Conservation (phyloP, 1,284 basidiomycete species). For the Trichosporon coremiiforme region DNA sequence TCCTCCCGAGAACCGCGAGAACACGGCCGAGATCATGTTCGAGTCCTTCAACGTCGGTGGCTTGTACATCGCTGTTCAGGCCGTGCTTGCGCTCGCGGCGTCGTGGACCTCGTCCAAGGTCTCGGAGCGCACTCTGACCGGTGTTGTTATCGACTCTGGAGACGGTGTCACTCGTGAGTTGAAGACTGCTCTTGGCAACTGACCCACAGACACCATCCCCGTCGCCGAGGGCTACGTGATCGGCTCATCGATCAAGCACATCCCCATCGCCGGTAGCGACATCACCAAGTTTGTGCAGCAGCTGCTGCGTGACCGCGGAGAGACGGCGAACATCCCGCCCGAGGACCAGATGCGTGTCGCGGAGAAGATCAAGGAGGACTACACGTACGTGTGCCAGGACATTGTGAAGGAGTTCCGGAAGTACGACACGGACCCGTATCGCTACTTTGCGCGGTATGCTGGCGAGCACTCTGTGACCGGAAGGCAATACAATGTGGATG, state of each 20-base stretch:
- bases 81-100: constrained; percentile 96
- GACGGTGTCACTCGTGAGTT: constrained; percentile 87
- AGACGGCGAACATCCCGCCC: constrained; percentile 83
- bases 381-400: constrained; percentile 98
- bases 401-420: constrained; percentile 99
- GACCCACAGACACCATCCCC: constrained; percentile 55
- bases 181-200: no score
- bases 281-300: constrained; percentile 98
- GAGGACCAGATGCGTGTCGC: constrained; percentile 94
- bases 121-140: constrained; percentile 88
- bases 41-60: constrained; percentile 96
- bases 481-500: constrained; percentile 85
- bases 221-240: constrained; percentile 95
- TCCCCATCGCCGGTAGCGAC: constrained; percentile 96
- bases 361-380: constrained; percentile 95
- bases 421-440: constrained; percentile 94
- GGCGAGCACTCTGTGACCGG: constrained; percentile 93
- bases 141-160: constrained; percentile 66
- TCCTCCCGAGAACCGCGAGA: constrained; percentile 97
- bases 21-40: constrained; percentile 99
- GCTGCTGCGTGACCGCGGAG: constrained; percentile 91
- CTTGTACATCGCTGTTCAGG: constrained; percentile 94
- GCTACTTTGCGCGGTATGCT: constrained; percentile 92
- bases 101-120: constrained; percentile 95
- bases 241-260: constrained; percentile 98